Evolutionary conservation across 1,139 yeast genomes (phyloP), one percentile per base, ranked within the genome.

Genomic region (Magnusiomyces tetraspermus): DNA sequence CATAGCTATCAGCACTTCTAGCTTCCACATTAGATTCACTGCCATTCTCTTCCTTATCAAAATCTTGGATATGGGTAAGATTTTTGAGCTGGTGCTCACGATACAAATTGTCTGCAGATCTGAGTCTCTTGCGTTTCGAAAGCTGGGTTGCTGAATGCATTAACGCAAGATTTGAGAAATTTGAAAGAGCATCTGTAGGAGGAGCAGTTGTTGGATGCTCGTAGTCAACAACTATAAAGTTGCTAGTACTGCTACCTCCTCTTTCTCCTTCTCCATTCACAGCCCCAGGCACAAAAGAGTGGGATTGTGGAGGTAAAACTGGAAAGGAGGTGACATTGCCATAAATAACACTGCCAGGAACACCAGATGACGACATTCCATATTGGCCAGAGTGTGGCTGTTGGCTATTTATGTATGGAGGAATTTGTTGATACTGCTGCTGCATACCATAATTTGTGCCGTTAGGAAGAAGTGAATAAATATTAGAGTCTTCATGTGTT

Each of bases 31-130:
- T 28, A 28, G n/a, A n/a, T n/a, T n/a, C n/a, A n/a, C n/a, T n/a
- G n/a, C n/a, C n/a, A n/a, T n/a, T n/a, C n/a, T n/a, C n/a, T n/a
- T 28, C 11, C 6, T 28, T 15, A 33, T 33, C 5, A 15, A 15
- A 6, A 33, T 33, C 4, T 4, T 33, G 5, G 38, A 13, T 33
- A 4, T 5, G 11, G 15, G 3, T 6, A 21, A 23, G 8, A 3
- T n/a, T 24, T 30, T 24, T 17, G 11, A n/a, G 31, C 6, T 42
- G 45, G 19, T 23, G 19, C 26, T 33, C n/a, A 15, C 33, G 21
- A 33, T 45, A 45, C 26, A 45, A 23, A 21, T 31, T 33, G 26
- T 45, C 40, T 10, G 48, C 48, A 17, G 48, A 45, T 22, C 48
- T 24, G 30, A 45, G n/a, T 5, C 48, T 21, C 22, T 45, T 45